Evolutionary conservation across 1,284 basidiomycete genomes (phyloP).

Genomic region (Leccinum fuscescens): DNA sequence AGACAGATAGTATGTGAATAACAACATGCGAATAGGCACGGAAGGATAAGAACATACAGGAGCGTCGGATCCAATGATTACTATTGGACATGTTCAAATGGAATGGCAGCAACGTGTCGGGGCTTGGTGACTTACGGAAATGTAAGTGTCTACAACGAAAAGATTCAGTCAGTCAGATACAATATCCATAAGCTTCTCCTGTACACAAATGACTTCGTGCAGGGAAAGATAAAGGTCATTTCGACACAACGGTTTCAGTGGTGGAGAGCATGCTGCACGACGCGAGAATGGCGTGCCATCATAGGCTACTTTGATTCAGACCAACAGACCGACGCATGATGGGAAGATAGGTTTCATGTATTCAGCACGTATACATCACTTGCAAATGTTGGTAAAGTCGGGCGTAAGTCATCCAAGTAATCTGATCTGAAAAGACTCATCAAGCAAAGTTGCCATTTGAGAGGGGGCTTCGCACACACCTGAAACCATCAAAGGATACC

Average conservation of each 20-base stretch:
- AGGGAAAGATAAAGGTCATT: neutral
- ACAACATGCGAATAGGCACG: neutral
- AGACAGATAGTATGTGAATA: conserved; percentile 11
- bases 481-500: conserved; percentile 81
- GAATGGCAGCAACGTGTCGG: neutral
- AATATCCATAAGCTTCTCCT: neutral
- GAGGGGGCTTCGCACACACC: conserved; percentile 6
- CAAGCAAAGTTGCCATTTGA: neutral
- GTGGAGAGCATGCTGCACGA: neutral
- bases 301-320: conserved; percentile 4
- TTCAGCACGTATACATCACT: conserved; percentile 56
- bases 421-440: conserved; percentile 48
- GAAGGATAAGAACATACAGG: conserved; percentile 46
- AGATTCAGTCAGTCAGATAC: conserved; percentile 5
- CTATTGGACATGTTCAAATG: conserved; percentile 35
- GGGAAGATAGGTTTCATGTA: conserved; percentile 60
- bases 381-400: conserved; percentile 59
- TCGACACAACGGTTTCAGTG: neutral
- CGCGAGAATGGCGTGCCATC: neutral
- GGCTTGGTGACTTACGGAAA: conserved; percentile 63
- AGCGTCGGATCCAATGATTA: conserved; percentile 74
- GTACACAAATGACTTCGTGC: neutral
- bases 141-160: conserved; percentile 62
- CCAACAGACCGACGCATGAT: neutral
- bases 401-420: conserved; percentile 75